These are phyloP conservation scores for Colletotrichum tropicicola DNA, from an alignment of 2,329 filamentous ascomycete species.

Conservation along the genomic window DNA sequence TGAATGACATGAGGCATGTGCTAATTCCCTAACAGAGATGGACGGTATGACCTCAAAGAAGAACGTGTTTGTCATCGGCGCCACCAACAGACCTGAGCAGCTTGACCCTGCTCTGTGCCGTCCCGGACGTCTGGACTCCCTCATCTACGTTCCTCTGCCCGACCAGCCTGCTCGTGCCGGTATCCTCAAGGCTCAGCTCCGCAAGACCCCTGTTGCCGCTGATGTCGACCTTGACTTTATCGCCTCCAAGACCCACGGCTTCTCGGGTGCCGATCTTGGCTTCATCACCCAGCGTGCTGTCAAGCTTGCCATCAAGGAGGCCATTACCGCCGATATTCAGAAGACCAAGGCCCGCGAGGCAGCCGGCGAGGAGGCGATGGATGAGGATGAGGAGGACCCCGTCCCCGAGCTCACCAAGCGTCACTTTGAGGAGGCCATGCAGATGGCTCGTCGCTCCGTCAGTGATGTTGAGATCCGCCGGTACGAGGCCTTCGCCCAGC, in stretches of 20 bases:
- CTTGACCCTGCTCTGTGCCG: slow-evolving; percentile 97
- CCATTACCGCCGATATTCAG: slow-evolving; percentile 89
- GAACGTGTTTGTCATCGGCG: slow-evolving; percentile 99
- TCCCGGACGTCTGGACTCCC: slow-evolving; percentile 97
- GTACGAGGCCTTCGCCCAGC: slow-evolving; percentile 98
- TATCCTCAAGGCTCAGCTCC: slow-evolving; percentile 94
- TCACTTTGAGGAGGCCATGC: slow-evolving; percentile 99
- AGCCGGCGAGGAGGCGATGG: slow-evolving; percentile 84
- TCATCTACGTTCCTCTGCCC: slow-evolving; percentile 97
- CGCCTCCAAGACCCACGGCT: slow-evolving; percentile 96
- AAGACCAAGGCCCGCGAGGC: slow-evolving; percentile 90
- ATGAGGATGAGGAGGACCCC: slow-evolving; percentile 87
- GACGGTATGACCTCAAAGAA: slow-evolving; percentile 99
- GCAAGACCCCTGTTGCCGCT: slow-evolving; percentile 91
- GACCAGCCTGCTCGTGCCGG: slow-evolving; percentile 88
- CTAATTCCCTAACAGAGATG: slow-evolving; percentile 73
- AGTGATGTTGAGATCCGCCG: slow-evolving; percentile 96
- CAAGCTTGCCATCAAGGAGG: slow-evolving; percentile 99
- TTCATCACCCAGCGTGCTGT: slow-evolving; percentile 99
- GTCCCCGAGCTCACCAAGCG: slow-evolving; percentile 95
- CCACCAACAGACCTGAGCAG: slow-evolving; percentile 98
- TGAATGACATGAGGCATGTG: background rate
- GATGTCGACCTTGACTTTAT: slow-evolving; percentile 94
- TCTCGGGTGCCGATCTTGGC: slow-evolving; percentile 98
- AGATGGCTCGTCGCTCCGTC: slow-evolving; percentile 90